Base-by-base conservation (phyloP, 345 rosid species). In the Citrus hindsii region DNA sequence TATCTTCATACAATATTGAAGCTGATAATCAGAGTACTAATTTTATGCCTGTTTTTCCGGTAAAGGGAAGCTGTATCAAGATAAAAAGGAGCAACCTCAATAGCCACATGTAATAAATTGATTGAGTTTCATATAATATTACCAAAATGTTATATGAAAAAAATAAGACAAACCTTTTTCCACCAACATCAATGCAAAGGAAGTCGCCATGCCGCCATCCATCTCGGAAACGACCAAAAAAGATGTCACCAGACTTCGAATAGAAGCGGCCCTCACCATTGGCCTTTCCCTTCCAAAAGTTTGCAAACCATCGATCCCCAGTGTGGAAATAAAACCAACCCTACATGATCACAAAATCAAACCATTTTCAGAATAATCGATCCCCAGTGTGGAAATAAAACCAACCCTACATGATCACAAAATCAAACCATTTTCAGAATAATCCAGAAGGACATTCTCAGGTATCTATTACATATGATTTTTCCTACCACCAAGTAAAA, bases 241-340 rank as follows among this genome's bases (percentile, higher is more conserved):
- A 90, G 53, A 94, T 84, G 55, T 92, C 89, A 22, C 99, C 99
- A 2, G 88, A 85, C 76, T 88, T 91, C 42, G 99, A 88, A 85
- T 96, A 96, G 89, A 94, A 96, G 77, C 99, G 91, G 69, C 98
- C 89, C 85, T 96, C 94, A 3, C 98, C 99, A 69, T 89, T 90
- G 66, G 97, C 97, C 84, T 92, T 94, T 83, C 99, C 98, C 86
- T 96, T 96, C 98, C 99, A 96, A 84, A 94, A 96, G 89, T 94
- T 94, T 77, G 95, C 95, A 85, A 96, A 94, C 98, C 98, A 96
- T 28, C 98, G 78, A 75, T 94, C 97, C 2, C 27, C 28, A 27
- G 28, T 27, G 28, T 27, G 28, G 28, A 27, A 27, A 27, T 27
- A 27, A 27, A 27, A 27, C 28, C 28, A 27, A 27, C 28, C 28